Evolutionary conservation across 2,329 filamentous ascomycete genomes (phyloP).

Genomic region (Mycosphaerella sp.): DNA sequence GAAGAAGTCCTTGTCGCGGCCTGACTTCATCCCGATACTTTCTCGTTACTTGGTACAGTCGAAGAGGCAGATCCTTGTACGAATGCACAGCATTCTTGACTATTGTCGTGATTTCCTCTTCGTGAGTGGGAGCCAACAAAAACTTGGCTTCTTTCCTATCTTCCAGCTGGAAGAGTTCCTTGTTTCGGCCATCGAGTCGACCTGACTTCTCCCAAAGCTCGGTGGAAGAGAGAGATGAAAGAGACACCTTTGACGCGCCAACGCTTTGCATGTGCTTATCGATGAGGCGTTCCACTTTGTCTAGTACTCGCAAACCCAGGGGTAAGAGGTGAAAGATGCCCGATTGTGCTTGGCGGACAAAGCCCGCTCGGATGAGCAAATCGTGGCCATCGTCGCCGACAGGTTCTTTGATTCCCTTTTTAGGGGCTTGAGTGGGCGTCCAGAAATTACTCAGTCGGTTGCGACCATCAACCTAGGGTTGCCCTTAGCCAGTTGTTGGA

Average conservation of each 20-base stretch:
- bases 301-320: constrained; percentile 75
- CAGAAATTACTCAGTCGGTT: constrained; percentile 67
- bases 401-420: constrained; percentile 43
- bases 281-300: constrained; percentile 78
- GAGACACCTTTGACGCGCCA: constrained; percentile 72
- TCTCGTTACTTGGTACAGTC: constrained; percentile 84
- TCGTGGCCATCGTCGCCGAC: constrained; percentile 44
- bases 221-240: constrained; percentile 82
- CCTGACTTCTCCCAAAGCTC: constrained; percentile 76
- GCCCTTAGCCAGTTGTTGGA: constrained; percentile 3
- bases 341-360: constrained; percentile 62
- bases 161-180: constrained; percentile 67
- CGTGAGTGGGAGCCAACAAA: constrained; percentile 85
- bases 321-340: constrained; percentile 92
- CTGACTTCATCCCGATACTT: constrained; percentile 93
- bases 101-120: constrained; percentile 87
- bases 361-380: constrained; percentile 42
- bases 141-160: constrained; percentile 71
- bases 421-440: constrained; percentile 54
- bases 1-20: constrained; percentile 78
- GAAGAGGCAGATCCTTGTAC: constrained; percentile 77
- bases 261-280: constrained; percentile 75
- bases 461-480: constrained; percentile 49
- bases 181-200: constrained; percentile 53
- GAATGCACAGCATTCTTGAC: constrained; percentile 68